These are phyloP conservation scores for Nasturtium officinale DNA, from an alignment of 345 rosid species.

Conservation along the genomic window DNA sequence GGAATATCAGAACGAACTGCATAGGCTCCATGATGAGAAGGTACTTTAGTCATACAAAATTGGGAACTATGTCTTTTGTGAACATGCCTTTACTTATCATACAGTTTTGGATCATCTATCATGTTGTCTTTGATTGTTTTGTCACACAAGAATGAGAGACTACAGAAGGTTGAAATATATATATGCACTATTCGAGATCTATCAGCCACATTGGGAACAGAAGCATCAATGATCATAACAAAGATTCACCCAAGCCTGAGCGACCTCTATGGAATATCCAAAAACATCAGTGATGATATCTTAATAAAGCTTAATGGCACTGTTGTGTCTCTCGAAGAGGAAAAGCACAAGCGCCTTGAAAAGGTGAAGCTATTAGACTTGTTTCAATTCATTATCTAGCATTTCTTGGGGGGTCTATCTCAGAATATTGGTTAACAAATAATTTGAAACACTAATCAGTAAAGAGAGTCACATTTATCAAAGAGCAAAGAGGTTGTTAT, in stretches of 20 bases:
- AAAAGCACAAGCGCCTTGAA: conserved; percentile 75
- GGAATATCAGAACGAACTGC: conserved; percentile 85
- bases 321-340: conserved; percentile 78
- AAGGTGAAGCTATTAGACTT: conserved; percentile 57
- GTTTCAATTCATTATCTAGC: conserved; percentile 15
- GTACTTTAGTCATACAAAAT: conserved; percentile 42
- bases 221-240: conserved; percentile 92
- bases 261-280: conserved; percentile 87
- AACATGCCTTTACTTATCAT: neutral
- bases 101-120: conserved; percentile 8
- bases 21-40: conserved; percentile 83
- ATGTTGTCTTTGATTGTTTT: conserved; percentile 24
- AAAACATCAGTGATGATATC: conserved; percentile 84
- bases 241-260: conserved; percentile 94
- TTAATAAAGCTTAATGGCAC: conserved; percentile 76
- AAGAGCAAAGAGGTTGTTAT: neutral
- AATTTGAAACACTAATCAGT: conserved; percentile 5
- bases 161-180: conserved; percentile 77
- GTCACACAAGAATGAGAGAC: conserved; percentile 70
- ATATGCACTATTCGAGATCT: conserved; percentile 62
- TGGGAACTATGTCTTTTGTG: neutral
- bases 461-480: conserved; percentile 23
- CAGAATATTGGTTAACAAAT: neutral
- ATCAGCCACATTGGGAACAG: conserved; percentile 82
- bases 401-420: neutral